Base-by-base conservation (phyloP, 148 eudicot species). In the Cornus suecica region DNA sequence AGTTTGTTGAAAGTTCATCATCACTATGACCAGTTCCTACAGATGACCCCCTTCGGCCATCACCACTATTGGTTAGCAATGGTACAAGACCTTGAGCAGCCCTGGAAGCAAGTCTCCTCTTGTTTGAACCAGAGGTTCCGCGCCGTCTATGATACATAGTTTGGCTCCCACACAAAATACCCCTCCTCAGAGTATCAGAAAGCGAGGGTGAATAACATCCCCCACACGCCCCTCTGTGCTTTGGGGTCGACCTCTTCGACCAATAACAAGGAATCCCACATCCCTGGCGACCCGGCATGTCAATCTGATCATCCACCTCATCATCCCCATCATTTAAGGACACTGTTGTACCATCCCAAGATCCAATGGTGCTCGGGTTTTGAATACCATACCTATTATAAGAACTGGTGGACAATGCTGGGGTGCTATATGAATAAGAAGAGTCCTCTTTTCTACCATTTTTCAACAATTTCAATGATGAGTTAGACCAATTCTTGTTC, bases 241-340 rank as follows among this genome's bases (percentile, higher is more conserved):
- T 95, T 45, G 98, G 91, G 9, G 88, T 90, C 0, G 82, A 58
- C 84, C 88, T 91, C 78, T 81, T 95, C 10, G 99, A 91, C 98
- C 99, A 90, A 64, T 91, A 93, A 74, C 94, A 94, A 66, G 98
- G 94, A 70, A 95, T 91, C 75, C 99, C 98, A 76, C 99, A 95
- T 73, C 99, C 98, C 75, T 84, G 88, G 16, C 90, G 86, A 30
- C 91, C 94, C 0, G 92, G 91, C 73, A 92, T 87, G 83, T 91
- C 88, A 74, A 91, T 71, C 30, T 71, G 84, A 71, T 88, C 89
- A 62, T 87, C 96, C 28, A 79, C 86, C 64, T 92, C 94, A 77
- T 85, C 88, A 79, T 88, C 93, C 76, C 78, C 86, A 73, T 86
- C 97, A 78, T 88, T 83, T 26, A 83, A 85, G 61, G 97, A 95